Evolutionary conservation across 2,329 filamentous ascomycete genomes (phyloP), one percentile per base, ranked within the genome.

Genomic region (Apiospora malaysiana): DNA sequence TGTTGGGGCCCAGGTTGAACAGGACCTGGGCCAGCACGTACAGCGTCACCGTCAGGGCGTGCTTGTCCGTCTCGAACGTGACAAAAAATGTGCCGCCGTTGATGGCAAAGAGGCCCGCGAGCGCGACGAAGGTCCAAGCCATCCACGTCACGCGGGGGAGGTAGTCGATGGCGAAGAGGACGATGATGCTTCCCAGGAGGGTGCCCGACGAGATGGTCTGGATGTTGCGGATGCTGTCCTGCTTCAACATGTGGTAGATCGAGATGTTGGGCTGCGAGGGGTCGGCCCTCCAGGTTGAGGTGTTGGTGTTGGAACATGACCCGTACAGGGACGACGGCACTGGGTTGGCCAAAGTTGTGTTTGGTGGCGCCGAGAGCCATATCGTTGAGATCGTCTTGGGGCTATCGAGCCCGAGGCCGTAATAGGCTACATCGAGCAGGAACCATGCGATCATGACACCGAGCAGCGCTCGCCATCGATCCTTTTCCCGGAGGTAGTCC

Each of bases 1-100:
- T 88, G 75, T 91, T 90, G 51, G 88, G 88, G 4, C 66, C 66
- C 77, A 88, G 85, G 72, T 88, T 88, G 73, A 88, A 88, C 72
- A 86, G 78, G 73, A 88, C 86, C 70, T 88, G 85, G 49, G 85
- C 86, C 18, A 88, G 77, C 18, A 86, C 86, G 37, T 87, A 86
- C 65, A 86, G 80, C 1, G 84, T 82, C 0, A 88, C 82, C 1
- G 85, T 88, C 10, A 77, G 66, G 12, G 72, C 72, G 68, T 77
- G 71, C 40, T 72, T 71, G 45, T 76, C 72, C 14, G 72, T 72
- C 46, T 75, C 71, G 32, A 74, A 77, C 0, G 73, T 74, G 63
- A 76, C 70, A 68, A 76, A 77, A 32, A 76, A 73, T 5, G 75
- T 77, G 27, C 70, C 72, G n/a, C 76, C 76, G 23, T 76, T 75